Evolutionary conservation across 78 protist species (phyloP).

Genomic region (Bodo saltans): DNA sequence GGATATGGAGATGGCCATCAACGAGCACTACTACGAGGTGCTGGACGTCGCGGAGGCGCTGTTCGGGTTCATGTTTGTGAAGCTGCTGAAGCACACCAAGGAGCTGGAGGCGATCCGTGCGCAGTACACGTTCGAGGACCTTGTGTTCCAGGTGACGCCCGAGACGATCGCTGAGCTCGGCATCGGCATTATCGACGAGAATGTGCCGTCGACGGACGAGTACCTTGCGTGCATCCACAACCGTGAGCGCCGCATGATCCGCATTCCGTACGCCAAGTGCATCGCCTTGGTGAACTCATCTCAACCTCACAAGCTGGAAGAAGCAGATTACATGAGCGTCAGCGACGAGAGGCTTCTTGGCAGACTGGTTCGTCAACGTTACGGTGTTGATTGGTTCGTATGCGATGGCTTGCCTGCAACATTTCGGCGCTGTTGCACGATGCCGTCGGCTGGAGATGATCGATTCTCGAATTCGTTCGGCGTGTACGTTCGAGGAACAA

Average conservation of each 20-base stretch:
- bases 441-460: constrained; percentile 82
- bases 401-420: constrained; percentile 85
- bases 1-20: constrained; percentile 96
- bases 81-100: constrained; percentile 44
- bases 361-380: constrained; percentile 71
- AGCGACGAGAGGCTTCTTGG: constrained; percentile 86
- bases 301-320: constrained; percentile 34
- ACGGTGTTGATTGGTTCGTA: constrained; percentile 90
- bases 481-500: constrained; percentile 96
- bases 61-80: constrained; percentile 75
- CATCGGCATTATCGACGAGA: background rate
- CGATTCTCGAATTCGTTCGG: constrained; percentile 93
- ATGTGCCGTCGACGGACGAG: background rate
- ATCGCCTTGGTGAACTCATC: constrained; percentile 58
- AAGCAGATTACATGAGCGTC: constrained; percentile 66
- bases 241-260: background rate
- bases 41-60: constrained; percentile 72
- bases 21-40: constrained; percentile 88
- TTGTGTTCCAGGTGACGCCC: constrained; percentile 48
- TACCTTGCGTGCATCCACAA: background rate
- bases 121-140: constrained; percentile 71
- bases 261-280: constrained; percentile 59
- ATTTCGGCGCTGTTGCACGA: constrained; percentile 99
- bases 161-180: background rate
- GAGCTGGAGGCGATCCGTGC: constrained; percentile 58